Evolutionary conservation across 2,329 filamentous ascomycete species (phyloP), one percentile per base, ranked within the genome.

Genomic region (Raffaelea ambrosiae): DNA sequence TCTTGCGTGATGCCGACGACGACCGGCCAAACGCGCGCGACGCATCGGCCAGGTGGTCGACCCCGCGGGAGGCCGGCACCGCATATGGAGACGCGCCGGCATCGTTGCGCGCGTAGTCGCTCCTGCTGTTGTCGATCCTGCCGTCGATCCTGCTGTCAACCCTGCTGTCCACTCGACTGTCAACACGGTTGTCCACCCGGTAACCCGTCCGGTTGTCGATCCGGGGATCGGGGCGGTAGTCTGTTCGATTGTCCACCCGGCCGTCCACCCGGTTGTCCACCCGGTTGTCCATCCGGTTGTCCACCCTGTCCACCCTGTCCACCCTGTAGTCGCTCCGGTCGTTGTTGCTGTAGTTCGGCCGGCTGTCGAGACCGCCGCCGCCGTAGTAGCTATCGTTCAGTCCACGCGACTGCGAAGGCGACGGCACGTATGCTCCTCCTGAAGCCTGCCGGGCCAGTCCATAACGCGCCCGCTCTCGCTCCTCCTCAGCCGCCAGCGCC

Each of bases 321-420:
- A n/a, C n/a, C n/a, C n/a, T n/a, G n/a, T n/a, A n/a, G n/a, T n/a
- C n/a, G n/a, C n/a, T n/a, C n/a, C n/a, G n/a, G 43, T 23, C 8
- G 35, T n/a, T 38, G 35, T n/a, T 38, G 35, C 18, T n/a, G 35
- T 51, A 50, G 57, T 59, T 56, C 60, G 59, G 57, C 60, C 59
- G 38, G 51, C 9, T 16, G 31, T 33, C 31, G 31, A 33, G 9
- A 16, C 16, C 31, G 35, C 13, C 35, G 35, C 7, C 26, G 46
- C n/a, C 20, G 43, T 10, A 38, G 35, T 38, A 38, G 35, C 18
- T 19, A 5, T 38, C 35, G 18, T 38, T 38, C 7, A 38, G 35
- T 5, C 35, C 35, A n/a, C 35, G 35, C 8, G 35, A 38, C 18
- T 19, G 35, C 8, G 35, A 38, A 9, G 35, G 26, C 7, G 26